A percentile compares a stretch with the other conserved stretches of the same genome.
phyloP scores from a whole-genome alignment of 176 grass and related monocot species.

The Pontederia paniculata region DNA sequence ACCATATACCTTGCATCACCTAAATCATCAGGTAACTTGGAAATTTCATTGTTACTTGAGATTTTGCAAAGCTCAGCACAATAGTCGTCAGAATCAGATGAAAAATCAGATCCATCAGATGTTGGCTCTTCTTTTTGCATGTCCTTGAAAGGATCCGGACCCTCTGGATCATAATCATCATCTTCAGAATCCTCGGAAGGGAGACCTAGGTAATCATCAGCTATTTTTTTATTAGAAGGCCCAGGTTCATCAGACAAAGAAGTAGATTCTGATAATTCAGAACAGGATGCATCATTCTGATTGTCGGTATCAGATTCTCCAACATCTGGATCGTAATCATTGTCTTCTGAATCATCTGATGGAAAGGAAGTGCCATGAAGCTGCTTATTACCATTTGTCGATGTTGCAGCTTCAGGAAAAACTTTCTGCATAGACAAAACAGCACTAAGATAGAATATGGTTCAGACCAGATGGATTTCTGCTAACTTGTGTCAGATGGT shows the following conservation, averaged over 20 bases:
- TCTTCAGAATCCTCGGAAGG: conserved; percentile 97
- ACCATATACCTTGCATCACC: conserved; percentile 4
- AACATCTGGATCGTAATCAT: conserved; percentile 40
- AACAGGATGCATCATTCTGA: conserved; percentile 40
- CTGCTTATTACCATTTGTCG: conserved; percentile 41
- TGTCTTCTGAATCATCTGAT: conserved; percentile 48
- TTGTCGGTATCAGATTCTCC: conserved; percentile 21
- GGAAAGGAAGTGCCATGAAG: conserved; percentile 37
- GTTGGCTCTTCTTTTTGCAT: conserved; percentile 31
- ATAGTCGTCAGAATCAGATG: conserved; percentile 88
- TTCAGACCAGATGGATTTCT: no score
- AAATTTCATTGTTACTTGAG: conserved; percentile 26
- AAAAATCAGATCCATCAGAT: conserved; percentile 67
- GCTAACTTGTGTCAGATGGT: no score
- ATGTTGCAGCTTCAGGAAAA: conserved; percentile 71
- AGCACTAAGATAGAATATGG: neutral
- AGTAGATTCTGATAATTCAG: conserved; percentile 41
- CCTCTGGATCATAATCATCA: conserved; percentile 77
- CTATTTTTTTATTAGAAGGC: conserved; percentile 20
- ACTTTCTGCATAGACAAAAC: conserved; percentile 47
- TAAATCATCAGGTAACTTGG: conserved; percentile 9
- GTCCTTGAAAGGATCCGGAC: conserved; percentile 45
- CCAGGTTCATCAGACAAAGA: conserved; percentile 31
- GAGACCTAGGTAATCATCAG: conserved; percentile 38
- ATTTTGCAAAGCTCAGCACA: conserved; percentile 74